phyloP scores from a whole-genome alignment of 2,329 filamentous ascomycete genomes.

The Penicillium hordei region DNA sequence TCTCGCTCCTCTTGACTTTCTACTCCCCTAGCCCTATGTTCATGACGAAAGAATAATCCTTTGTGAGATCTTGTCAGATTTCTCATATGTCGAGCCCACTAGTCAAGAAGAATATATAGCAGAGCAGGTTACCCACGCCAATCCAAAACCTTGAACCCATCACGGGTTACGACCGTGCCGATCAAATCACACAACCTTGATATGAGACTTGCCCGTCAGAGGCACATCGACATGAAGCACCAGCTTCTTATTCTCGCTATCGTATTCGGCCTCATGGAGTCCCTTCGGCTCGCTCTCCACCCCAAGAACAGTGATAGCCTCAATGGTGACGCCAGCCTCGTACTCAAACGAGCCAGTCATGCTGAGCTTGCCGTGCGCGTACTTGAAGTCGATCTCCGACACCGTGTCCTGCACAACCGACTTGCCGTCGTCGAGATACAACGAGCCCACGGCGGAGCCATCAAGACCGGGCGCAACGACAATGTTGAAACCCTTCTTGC shows the following conservation, averaged over 20 bases:
- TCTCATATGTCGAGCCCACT: neutral
- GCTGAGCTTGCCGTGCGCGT: constrained; percentile 48
- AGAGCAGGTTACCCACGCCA: neutral
- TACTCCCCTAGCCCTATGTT: no score
- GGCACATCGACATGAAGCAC: constrained; percentile 20
- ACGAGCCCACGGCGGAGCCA: constrained; percentile 62
- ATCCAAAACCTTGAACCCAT: neutral
- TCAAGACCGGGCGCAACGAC: constrained; percentile 64
- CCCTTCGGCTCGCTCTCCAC: constrained; percentile 8
- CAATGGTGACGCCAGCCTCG: constrained; percentile 28
- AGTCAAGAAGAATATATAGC: neutral
- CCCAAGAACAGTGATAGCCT: constrained; percentile 33
- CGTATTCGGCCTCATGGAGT: constrained; percentile 9
- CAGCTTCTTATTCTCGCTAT: constrained; percentile 15
- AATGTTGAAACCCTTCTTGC: constrained; percentile 66
- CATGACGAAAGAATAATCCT: no score
- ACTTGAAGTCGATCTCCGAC: constrained; percentile 61
- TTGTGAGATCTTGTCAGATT: no score
- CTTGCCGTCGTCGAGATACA: constrained; percentile 77
- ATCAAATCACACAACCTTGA: neutral
- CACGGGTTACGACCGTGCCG: no score
- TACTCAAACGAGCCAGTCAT: constrained; percentile 30
- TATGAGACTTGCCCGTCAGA: constrained; percentile 1
- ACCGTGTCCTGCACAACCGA: constrained; percentile 58
- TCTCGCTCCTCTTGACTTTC: no score